phyloP scores from a whole-genome alignment of 2,329 filamentous ascomycete genomes.

The Ascochyta koolunga region DNA sequence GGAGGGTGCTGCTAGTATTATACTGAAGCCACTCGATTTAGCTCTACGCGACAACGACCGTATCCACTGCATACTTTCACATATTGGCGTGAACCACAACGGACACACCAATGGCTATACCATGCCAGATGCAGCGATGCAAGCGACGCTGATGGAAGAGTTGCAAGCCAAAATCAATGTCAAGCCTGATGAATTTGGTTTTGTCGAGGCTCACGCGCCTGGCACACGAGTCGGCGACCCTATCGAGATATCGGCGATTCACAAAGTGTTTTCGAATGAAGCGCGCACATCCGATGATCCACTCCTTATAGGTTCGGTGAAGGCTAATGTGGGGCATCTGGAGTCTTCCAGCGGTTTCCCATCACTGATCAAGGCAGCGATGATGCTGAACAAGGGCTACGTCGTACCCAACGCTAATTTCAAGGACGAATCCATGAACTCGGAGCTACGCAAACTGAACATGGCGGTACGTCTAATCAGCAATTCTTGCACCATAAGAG shows the following conservation, averaged over 20 bases:
- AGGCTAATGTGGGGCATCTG: constrained; percentile 43
- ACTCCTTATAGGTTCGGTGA: constrained; percentile 37
- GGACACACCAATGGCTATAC: constrained; percentile 63
- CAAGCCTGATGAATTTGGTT: constrained; percentile 29
- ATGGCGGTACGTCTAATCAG: neutral
- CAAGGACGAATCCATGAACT: neutral
- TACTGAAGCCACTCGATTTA: constrained; percentile 64
- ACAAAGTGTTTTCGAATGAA: constrained; percentile 27
- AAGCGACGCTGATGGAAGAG: constrained; percentile 37
- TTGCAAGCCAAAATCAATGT: constrained; percentile 28
- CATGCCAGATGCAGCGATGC: constrained; percentile 61
- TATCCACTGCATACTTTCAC: constrained; percentile 52
- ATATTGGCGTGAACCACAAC: constrained; percentile 55
- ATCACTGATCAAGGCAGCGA: constrained; percentile 43
- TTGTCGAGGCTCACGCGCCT: constrained; percentile 49
- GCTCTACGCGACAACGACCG: constrained; percentile 64
- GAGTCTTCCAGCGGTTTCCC: constrained; percentile 34
- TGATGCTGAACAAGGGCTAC: constrained; percentile 49
- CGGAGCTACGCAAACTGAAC: neutral
- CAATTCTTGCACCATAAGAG: too few relatives aligned
- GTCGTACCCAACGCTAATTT: constrained; percentile 35
- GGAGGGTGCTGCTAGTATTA: constrained; percentile 65
- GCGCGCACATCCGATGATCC: constrained; percentile 26
- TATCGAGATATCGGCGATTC: constrained; percentile 34
- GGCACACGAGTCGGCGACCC: constrained; percentile 59